Conservation (phyloP, 164 flowering plant genomes). For the Chimonanthus praecox region DNA sequence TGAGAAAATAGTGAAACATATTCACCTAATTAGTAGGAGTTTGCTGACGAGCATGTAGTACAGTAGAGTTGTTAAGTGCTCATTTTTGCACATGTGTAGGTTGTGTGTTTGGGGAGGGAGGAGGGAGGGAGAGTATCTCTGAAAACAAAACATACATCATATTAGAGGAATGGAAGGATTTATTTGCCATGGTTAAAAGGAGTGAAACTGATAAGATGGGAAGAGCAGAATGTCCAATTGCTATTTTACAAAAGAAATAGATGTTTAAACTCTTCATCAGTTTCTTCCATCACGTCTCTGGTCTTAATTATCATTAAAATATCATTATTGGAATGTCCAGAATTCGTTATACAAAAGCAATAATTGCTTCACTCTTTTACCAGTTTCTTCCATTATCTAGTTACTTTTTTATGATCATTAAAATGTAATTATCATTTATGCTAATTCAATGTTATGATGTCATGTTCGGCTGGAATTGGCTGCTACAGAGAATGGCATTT, state of each 20-base stretch:
- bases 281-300: background rate
- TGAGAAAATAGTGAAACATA: background rate
- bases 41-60: background rate
- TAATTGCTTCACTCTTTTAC: background rate
- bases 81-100: background rate
- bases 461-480: constrained; percentile 3
- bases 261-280: background rate
- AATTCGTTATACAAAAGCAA: background rate
- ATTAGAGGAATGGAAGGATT: background rate
- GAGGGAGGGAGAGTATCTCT: no score
- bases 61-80: background rate
- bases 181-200: background rate
- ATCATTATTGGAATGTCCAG: background rate
- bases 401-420: background rate
- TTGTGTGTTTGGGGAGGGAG: background rate
- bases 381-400: background rate
- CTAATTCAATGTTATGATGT: background rate
- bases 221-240: background rate
- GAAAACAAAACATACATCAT: background rate
- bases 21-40: background rate
- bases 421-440: background rate
- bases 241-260: background rate
- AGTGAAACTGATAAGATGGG: background rate
- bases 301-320: background rate
- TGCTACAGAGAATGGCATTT: constrained; percentile 29